These are phyloP conservation scores for Annulohypoxylon bovei DNA, from an alignment of 495 filamentous ascomycete species.

Conservation along the genomic window DNA sequence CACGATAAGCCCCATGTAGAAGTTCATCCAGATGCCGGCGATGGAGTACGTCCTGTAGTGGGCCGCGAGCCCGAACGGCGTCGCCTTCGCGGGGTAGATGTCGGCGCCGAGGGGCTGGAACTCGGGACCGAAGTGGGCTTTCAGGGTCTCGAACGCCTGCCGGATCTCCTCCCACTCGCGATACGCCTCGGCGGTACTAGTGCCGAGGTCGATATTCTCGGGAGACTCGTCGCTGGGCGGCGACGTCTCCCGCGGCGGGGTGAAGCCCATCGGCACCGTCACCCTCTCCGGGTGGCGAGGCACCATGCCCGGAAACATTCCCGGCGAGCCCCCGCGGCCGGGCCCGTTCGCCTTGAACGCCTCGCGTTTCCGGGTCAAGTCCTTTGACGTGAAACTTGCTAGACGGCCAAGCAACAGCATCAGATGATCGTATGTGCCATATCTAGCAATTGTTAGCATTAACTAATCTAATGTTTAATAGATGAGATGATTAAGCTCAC, in stretches of 20 bases:
- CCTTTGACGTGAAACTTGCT: constrained; percentile 81
- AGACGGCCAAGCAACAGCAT: constrained; percentile 83
- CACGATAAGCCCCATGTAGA: constrained; percentile 82
- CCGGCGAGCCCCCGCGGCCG: constrained; percentile 47
- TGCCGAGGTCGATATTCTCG: constrained; percentile 62
- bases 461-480: background rate
- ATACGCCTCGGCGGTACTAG: constrained; percentile 73
- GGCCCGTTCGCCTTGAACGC: constrained; percentile 57
- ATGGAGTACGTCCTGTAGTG: constrained; percentile 88
- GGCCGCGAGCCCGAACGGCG: constrained; percentile 83
- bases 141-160: constrained; percentile 73
- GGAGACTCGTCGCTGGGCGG: constrained; percentile 45
- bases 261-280: constrained; percentile 67
- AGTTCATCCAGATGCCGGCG: constrained; percentile 84
- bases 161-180: constrained; percentile 82
- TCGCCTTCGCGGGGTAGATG: constrained; percentile 63
- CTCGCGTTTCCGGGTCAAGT: constrained; percentile 80
- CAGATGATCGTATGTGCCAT: constrained; percentile 86
- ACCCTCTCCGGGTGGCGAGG: constrained; percentile 60
- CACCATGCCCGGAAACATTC: constrained; percentile 70
- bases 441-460: constrained; percentile 53
- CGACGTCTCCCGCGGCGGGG: constrained; percentile 51
- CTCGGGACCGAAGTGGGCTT: constrained; percentile 72
- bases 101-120: constrained; percentile 84
- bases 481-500: constrained; percentile 45